phyloP scores from a whole-genome alignment of 2,329 filamentous ascomycete species.

The Sarocladiaceae sp. region DNA sequence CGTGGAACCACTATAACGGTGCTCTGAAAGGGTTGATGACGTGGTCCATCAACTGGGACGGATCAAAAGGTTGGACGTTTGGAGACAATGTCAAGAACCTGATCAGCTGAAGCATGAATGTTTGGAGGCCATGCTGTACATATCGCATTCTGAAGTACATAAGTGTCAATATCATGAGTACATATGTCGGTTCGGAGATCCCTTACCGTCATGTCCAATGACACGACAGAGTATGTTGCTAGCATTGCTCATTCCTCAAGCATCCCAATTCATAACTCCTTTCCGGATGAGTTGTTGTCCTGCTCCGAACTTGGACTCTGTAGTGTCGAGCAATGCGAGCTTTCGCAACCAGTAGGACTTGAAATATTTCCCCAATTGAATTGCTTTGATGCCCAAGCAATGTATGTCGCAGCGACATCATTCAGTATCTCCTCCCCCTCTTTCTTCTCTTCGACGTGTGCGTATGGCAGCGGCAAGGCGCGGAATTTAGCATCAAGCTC shows the following conservation, averaged over 20 bases:
- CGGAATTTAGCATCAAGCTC: conserved; percentile 5
- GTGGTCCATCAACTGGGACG: conserved; percentile 34
- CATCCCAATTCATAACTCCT: not conserved
- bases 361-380: conserved; percentile 3
- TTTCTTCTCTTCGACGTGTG: conserved; percentile 4
- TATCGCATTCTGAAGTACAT: not conserved
- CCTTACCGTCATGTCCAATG: no score
- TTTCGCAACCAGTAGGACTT: conserved; percentile 1
- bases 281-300: not conserved
- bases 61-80: conserved; percentile 28
- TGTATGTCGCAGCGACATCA: conserved; percentile 4
- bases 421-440: conserved; percentile 8
- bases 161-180: not conserved
- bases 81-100: conserved; percentile 23
- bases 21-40: conserved; percentile 30
- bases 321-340: conserved; percentile 1
- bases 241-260: conserved; percentile 1
- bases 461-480: conserved; percentile 3
- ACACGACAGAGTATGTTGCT: conserved; percentile 1
- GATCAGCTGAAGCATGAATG: not conserved
- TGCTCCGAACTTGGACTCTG: conserved; percentile 6
- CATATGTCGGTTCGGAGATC: not conserved
- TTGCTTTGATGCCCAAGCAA: conserved; percentile 6
- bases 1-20: conserved; percentile 26
- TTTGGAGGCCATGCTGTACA: not conserved